phyloP scores from a whole-genome alignment of 495 filamentous ascomycete genomes.

The Chaetomium tenue region DNA sequence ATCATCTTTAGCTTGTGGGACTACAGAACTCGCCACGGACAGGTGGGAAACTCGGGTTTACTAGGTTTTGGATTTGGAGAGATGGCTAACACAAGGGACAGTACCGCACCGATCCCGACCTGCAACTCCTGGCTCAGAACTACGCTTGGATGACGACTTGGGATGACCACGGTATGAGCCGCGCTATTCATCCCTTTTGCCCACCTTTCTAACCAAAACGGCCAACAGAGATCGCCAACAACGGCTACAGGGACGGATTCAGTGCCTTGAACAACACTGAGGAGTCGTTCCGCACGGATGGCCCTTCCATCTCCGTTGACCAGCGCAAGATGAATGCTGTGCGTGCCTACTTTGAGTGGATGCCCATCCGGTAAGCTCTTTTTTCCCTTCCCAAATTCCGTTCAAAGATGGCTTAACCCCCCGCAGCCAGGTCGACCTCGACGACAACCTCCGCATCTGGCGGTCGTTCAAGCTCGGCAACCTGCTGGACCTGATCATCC shows the following conservation, averaged over 20 bases:
- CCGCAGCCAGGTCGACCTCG: constrained; percentile 59
- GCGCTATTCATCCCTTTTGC: too few species aligned
- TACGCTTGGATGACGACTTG: constrained; percentile 66
- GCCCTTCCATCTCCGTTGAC: constrained; percentile 56
- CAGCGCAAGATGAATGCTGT: constrained; percentile 68
- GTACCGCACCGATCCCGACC: constrained; percentile 44
- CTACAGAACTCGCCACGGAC: constrained; percentile 57
- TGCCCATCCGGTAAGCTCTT: constrained; percentile 32
- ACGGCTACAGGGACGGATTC: constrained; percentile 57
- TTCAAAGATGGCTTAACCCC: constrained; percentile 16
- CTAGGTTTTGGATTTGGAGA: not conserved
- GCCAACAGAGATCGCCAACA: constrained; percentile 59
- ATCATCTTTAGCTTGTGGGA: constrained; percentile 48
- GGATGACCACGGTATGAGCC: constrained; percentile 59
- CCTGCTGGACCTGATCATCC: constrained; percentile 61
- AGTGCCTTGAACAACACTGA: constrained; percentile 62
- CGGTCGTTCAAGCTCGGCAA: constrained; percentile 60
- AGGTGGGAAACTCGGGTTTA: constrained; percentile 45
- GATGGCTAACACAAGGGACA: not conserved
- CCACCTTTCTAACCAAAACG: not conserved
- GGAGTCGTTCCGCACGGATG: constrained; percentile 57
- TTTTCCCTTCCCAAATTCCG: constrained; percentile 12
- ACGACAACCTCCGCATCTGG: constrained; percentile 67
- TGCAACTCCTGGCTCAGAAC: constrained; percentile 53
- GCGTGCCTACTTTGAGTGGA: constrained; percentile 67